These are phyloP conservation scores for Pseudotulostoma volvatum DNA, from an alignment of 495 filamentous ascomycete species.

Conservation along the genomic window DNA sequence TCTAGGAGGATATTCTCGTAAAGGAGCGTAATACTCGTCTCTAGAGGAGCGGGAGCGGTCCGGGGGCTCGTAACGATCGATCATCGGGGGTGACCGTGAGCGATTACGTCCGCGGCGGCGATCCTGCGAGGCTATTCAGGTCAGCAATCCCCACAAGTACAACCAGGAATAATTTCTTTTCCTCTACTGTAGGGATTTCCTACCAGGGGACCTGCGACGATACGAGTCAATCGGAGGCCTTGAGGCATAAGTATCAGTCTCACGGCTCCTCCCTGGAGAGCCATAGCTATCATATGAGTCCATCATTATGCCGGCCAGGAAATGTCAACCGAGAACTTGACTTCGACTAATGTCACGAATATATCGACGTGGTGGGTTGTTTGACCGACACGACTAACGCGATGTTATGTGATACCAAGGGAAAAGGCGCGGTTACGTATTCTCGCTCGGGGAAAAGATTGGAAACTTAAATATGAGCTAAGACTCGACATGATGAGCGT, in stretches of 20 bases:
- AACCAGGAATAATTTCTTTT: slow-evolving; percentile 1
- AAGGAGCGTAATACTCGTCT: slow-evolving; percentile 33
- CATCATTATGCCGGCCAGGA: slow-evolving; percentile 12
- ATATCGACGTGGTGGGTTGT: too few species aligned
- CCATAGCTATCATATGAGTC: slow-evolving; percentile 28
- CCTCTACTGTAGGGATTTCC: slow-evolving; percentile 8
- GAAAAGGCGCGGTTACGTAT: neutral
- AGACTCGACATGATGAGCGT: slow-evolving; percentile 25
- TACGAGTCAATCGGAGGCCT: slow-evolving; percentile 23
- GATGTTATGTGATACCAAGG: neutral
- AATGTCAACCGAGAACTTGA: neutral
- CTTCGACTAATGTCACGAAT: too few species aligned
- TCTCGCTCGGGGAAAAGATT: neutral
- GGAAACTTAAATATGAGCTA: slow-evolving; percentile 18
- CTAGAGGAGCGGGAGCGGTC: slow-evolving; percentile 30
- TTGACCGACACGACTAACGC: neutral
- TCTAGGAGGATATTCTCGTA: slow-evolving; percentile 53
- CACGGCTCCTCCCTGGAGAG: slow-evolving; percentile 27
- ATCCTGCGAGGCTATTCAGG: slow-evolving; percentile 26
- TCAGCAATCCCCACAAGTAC: slow-evolving; percentile 4
- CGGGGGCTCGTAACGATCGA: slow-evolving; percentile 58
- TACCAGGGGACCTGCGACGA: slow-evolving; percentile 38
- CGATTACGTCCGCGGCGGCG: slow-evolving; percentile 37
- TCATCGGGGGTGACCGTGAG: slow-evolving; percentile 53
- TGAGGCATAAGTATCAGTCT: slow-evolving; percentile 19